Percentiles rank a stretch among this genome's conserved stretches.
Conservation (phyloP, 2,329 filamentous ascomycete species). For the Penicillium sp. region DNA sequence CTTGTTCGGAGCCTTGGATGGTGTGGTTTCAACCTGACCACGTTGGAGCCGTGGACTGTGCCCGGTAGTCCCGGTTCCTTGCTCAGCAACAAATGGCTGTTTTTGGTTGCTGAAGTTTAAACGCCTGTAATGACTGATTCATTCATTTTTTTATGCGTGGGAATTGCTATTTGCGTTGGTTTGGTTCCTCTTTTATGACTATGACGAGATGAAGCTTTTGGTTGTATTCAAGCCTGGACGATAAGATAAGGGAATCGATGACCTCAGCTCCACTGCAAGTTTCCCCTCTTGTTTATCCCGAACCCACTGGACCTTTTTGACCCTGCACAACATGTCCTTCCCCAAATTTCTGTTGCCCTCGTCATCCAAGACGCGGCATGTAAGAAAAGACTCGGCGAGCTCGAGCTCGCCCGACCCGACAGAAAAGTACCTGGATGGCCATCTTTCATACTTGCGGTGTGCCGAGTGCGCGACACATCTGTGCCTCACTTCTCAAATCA, state of each 20-base stretch:
- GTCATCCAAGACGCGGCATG: slow-evolving; percentile 38
- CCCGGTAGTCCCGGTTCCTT: slow-evolving; percentile 52
- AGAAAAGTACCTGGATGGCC: slow-evolving; percentile 41
- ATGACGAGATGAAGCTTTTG: not conserved
- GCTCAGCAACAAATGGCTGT: slow-evolving; percentile 73
- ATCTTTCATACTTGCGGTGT: slow-evolving; percentile 54
- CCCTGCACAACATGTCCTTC: slow-evolving; percentile 33
- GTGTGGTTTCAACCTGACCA: slow-evolving; percentile 83
- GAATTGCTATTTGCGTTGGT: not conserved
- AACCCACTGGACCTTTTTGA: slow-evolving; percentile 23
- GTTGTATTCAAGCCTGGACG: not conserved
- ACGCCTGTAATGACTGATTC: not conserved
- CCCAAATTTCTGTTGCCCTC: slow-evolving; percentile 50
- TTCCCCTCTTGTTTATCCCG: not conserved
- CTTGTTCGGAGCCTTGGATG: slow-evolving; percentile 77
- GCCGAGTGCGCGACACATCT: slow-evolving; percentile 55
- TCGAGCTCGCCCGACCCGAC: slow-evolving; percentile 5
- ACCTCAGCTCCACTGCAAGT: not conserved
- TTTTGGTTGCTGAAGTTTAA: slow-evolving; percentile 81
- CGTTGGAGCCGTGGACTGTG: slow-evolving; percentile 65
- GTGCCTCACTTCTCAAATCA: slow-evolving; percentile 54
- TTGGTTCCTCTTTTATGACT: too few relatives aligned
- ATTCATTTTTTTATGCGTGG: not conserved
- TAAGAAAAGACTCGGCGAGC: slow-evolving; percentile 10
- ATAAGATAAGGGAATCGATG: not conserved